phyloP scores from a whole-genome alignment of 2,329 filamentous ascomycete genomes.

The Venturiaceae sp. region DNA sequence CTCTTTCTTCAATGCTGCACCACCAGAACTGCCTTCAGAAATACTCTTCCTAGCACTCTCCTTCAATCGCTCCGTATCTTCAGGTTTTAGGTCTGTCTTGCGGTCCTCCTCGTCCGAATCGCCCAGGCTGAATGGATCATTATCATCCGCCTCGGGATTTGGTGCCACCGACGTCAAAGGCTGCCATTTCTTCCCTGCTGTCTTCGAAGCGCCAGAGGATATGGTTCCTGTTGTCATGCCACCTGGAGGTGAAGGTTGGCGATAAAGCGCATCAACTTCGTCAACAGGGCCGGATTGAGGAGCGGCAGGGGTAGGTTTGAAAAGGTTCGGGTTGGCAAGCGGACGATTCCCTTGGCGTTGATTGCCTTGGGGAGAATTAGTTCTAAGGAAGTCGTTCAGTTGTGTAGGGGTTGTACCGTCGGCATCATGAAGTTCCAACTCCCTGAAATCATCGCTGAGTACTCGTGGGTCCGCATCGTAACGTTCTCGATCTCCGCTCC shows the following conservation, averaged over 20 bases:
- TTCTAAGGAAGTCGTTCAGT: background rate
- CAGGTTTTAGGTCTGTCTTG: constrained; percentile 48
- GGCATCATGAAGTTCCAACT: constrained; percentile 51
- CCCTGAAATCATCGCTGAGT: constrained; percentile 77
- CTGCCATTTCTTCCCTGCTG: constrained; percentile 85
- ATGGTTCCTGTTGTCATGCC: background rate
- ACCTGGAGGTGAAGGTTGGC: constrained; percentile 8
- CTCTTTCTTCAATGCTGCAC: constrained; percentile 19
- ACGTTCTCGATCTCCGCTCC: constrained; percentile 79
- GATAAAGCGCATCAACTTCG: constrained; percentile 67
- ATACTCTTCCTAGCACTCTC: constrained; percentile 28
- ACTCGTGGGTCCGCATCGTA: constrained; percentile 94
- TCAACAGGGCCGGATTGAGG: constrained; percentile 57
- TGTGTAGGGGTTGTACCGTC: constrained; percentile 35
- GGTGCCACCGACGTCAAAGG: constrained; percentile 80
- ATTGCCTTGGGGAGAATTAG: constrained; percentile 37
- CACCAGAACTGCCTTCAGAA: constrained; percentile 32
- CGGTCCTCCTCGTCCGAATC: constrained; percentile 79
- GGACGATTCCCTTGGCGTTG: constrained; percentile 51
- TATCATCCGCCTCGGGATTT: constrained; percentile 68
- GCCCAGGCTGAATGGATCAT: constrained; percentile 92
- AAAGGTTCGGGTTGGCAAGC: constrained; percentile 67
- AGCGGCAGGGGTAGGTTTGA: constrained; percentile 55
- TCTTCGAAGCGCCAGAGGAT: constrained; percentile 16
- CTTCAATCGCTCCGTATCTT: constrained; percentile 43